A percentile compares a stretch with the other conserved stretches of the same genome.
These are phyloP conservation scores for Crepidotus variabilis DNA, from an alignment of 768 basidiomycete genomes.

Conservation along the genomic window DNA sequence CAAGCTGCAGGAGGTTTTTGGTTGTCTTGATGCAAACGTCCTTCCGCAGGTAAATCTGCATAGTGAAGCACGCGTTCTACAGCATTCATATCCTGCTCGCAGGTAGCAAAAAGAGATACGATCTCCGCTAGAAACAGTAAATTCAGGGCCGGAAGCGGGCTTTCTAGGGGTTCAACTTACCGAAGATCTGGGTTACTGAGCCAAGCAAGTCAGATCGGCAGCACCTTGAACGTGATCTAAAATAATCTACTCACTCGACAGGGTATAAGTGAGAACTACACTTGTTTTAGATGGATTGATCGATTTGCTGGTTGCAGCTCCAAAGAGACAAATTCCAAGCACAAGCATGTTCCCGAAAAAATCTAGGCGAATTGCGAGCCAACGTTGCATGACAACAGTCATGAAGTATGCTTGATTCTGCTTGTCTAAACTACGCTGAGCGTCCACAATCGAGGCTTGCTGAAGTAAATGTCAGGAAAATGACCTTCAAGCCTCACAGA, in stretches of 20 bases:
- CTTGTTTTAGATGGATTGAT: constrained; percentile 61
- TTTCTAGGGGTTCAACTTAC: constrained; percentile 28
- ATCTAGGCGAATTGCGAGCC: constrained; percentile 62
- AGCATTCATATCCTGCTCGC: constrained; percentile 71
- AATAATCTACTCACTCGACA: constrained; percentile 37
- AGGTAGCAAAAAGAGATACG: constrained; percentile 52
- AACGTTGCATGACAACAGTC: constrained; percentile 62
- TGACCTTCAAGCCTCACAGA: not conserved
- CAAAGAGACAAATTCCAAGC: constrained; percentile 68
- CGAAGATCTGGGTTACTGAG: constrained; percentile 50
- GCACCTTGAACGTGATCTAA: not conserved
- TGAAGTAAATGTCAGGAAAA: constrained; percentile 13
- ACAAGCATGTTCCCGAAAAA: constrained; percentile 65
- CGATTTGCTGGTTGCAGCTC: constrained; percentile 51
- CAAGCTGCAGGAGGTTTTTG: constrained; percentile 43
- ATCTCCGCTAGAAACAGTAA: constrained; percentile 40
- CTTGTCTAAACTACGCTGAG: constrained; percentile 51
- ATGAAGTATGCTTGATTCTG: constrained; percentile 65
- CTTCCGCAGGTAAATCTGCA: constrained; percentile 58
- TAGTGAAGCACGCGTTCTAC: constrained; percentile 73
- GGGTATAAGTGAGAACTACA: constrained; percentile 54
- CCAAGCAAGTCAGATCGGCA: not conserved
- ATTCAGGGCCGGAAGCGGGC: not conserved
- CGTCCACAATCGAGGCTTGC: constrained; percentile 45
- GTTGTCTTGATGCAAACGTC: constrained; percentile 28